Conservation (phyloP, 2,329 filamentous ascomycete species). For the Epichloe baconii region DNA sequence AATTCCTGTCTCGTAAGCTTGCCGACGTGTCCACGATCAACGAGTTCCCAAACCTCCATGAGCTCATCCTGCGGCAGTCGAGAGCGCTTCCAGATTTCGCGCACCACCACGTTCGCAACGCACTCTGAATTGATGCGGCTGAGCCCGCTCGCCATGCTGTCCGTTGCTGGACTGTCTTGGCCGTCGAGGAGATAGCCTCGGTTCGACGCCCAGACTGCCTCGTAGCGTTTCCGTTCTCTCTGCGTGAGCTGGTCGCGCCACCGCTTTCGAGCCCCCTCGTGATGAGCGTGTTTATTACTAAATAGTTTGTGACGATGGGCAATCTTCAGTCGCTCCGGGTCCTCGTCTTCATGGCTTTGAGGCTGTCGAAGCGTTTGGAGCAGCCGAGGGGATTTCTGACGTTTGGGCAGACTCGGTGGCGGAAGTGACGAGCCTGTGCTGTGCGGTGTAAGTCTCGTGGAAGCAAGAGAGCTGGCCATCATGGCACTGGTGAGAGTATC, state of each 20-base stretch:
- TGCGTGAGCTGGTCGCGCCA: conserved; percentile 66
- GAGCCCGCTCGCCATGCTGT: conserved; percentile 9
- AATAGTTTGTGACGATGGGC: conserved; percentile 39
- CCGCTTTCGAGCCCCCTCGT: conserved; percentile 60
- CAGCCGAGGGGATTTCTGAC: conserved; percentile 39
- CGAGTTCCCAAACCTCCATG: conserved; percentile 64
- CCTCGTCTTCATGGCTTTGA: conserved; percentile 36
- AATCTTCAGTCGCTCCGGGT: conserved; percentile 34
- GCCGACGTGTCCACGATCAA: conserved; percentile 44
- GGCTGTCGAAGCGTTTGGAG: conserved; percentile 53
- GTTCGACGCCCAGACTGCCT: conserved; percentile 76
- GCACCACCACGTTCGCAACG: conserved; percentile 54
- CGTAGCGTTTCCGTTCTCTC: conserved; percentile 65
- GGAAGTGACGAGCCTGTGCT: conserved; percentile 23
- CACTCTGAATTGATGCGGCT: conserved; percentile 27
- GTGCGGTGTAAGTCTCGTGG: conserved; percentile 37
- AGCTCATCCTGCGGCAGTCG: conserved; percentile 55
- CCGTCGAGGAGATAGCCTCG: conserved; percentile 40
- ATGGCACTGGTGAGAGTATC: conserved; percentile 61
- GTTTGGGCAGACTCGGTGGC: conserved; percentile 24
- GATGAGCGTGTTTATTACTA: conserved; percentile 53
- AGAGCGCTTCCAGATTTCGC: conserved; percentile 64
- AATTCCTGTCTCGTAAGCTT: conserved; percentile 57
- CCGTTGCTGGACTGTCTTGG: conserved; percentile 6
- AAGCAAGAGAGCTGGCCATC: conserved; percentile 60